phyloP scores from a whole-genome alignment of 768 basidiomycete species.

The Auriscalpium vulgare region DNA sequence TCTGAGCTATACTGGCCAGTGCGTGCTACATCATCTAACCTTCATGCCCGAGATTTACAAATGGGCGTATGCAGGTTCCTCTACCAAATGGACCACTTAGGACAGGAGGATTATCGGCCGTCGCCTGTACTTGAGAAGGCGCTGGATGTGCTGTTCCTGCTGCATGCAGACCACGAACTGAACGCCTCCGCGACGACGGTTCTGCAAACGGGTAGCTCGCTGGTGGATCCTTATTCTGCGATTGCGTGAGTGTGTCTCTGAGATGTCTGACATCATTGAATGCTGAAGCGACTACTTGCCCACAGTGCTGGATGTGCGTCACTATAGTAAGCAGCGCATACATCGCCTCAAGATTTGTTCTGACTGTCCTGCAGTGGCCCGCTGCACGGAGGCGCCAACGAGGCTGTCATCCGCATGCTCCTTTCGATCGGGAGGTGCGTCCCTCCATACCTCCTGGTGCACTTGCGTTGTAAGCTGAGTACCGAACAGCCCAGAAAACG shows the following conservation, averaged over 20 bases:
- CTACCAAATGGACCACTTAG: constrained; percentile 84
- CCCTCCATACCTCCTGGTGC: background rate
- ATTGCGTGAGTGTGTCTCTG: constrained; percentile 50
- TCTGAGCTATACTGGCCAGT: constrained; percentile 80
- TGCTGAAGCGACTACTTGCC: background rate
- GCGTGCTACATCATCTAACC: constrained; percentile 18
- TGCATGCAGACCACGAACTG: constrained; percentile 88
- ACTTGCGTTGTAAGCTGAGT: background rate
- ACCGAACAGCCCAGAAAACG: constrained; percentile 60
- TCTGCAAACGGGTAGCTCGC: constrained; percentile 79
- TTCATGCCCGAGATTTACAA: background rate
- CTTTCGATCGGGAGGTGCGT: constrained; percentile 75
- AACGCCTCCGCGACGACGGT: constrained; percentile 84
- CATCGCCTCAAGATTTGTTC: background rate
- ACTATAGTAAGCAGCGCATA: constrained; percentile 63
- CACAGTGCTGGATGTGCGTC: constrained; percentile 78
- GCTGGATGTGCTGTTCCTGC: constrained; percentile 78
- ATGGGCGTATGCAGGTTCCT: constrained; percentile 47
- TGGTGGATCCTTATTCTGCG: constrained; percentile 87
- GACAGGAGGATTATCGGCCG: constrained; percentile 64
- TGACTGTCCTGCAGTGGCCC: constrained; percentile 42
- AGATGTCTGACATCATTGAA: background rate
- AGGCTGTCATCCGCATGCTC: constrained; percentile 92
- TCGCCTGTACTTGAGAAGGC: constrained; percentile 84
- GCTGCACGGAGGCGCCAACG: constrained; percentile 81